Evolutionary conservation across 306 rosid genomes (phyloP).

Genomic region (Castanopsis chinensis): DNA sequence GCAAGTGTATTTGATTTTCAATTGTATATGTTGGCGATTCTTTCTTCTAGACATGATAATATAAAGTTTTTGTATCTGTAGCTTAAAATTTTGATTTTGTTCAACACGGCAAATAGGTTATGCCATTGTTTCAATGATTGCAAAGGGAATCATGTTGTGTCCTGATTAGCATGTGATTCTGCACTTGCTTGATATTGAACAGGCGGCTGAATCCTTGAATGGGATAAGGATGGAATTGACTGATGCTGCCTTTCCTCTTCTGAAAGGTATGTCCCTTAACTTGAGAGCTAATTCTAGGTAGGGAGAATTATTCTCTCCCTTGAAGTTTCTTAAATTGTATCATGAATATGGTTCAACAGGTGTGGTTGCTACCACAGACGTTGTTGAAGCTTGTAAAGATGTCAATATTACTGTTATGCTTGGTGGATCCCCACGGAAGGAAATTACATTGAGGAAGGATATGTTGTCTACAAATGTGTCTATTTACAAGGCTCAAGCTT

Average conservation of each 20-base stretch:
- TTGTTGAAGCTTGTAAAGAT: constrained; percentile 62
- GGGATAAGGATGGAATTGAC: constrained; percentile 70
- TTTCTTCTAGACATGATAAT: neutral
- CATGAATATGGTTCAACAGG: constrained; percentile 29
- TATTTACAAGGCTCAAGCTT: constrained; percentile 74
- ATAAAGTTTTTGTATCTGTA: neutral
- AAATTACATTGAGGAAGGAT: constrained; percentile 85
- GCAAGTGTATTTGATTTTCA: neutral
- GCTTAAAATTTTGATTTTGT: constrained; percentile 5
- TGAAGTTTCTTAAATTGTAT: neutral
- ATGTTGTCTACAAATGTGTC: constrained; percentile 71
- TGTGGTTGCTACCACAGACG: constrained; percentile 72
- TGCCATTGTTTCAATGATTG: constrained; percentile 80
- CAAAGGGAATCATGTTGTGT: constrained; percentile 71
- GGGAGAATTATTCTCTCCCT: neutral
- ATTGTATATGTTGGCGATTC: neutral
- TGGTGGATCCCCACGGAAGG: constrained; percentile 71
- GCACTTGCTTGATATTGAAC: constrained; percentile 74
- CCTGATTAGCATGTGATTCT: constrained; percentile 70
- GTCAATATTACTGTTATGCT: constrained; percentile 72
- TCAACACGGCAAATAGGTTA: constrained; percentile 78
- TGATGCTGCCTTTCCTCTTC: constrained; percentile 81
- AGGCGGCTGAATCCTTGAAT: constrained; percentile 53
- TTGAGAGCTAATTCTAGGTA: neutral
- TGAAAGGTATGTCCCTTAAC: constrained; percentile 22